These are phyloP conservation scores for Piromyces finnis DNA, from an alignment of 192 early-diverging fungal genomes.

Conservation along the genomic window DNA sequence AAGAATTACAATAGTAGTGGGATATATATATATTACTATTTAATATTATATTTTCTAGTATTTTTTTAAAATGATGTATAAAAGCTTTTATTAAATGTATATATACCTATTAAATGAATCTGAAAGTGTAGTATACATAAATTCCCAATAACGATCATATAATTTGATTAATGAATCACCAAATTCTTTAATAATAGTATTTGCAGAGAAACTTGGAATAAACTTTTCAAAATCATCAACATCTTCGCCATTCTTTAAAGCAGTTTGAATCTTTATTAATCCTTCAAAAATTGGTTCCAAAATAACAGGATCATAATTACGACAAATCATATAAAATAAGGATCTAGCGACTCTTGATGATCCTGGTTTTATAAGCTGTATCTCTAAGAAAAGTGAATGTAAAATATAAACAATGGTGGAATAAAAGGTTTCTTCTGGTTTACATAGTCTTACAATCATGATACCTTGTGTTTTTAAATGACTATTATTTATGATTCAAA, in stretches of 20 bases:
- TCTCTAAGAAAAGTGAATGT: neutral
- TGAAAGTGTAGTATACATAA: neutral
- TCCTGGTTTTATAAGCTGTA: neutral
- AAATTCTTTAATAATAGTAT: neutral
- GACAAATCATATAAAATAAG: neutral
- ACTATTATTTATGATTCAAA: neutral
- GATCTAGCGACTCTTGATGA: neutral
- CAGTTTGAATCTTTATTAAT: neutral
- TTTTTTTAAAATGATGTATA: too few relatives aligned
- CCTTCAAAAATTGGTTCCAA: neutral
- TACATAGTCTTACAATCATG: neutral
- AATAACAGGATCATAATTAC: neutral
- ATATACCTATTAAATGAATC: neutral
- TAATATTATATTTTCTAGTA: too few relatives aligned
- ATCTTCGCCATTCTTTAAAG: neutral
- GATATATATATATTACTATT: too few relatives aligned
- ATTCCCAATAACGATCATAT: neutral
- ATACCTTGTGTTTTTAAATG: neutral
- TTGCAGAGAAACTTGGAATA: neutral
- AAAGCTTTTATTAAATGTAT: too few relatives aligned
- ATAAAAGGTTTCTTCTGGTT: neutral
- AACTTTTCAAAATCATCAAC: neutral
- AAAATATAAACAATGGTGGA: neutral
- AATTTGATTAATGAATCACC: neutral
- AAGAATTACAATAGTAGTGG: too few relatives aligned